These are phyloP conservation scores for Stagonosporopsis vannaccii DNA, from an alignment of 2,329 filamentous ascomycete genomes.

Conservation along the genomic window DNA sequence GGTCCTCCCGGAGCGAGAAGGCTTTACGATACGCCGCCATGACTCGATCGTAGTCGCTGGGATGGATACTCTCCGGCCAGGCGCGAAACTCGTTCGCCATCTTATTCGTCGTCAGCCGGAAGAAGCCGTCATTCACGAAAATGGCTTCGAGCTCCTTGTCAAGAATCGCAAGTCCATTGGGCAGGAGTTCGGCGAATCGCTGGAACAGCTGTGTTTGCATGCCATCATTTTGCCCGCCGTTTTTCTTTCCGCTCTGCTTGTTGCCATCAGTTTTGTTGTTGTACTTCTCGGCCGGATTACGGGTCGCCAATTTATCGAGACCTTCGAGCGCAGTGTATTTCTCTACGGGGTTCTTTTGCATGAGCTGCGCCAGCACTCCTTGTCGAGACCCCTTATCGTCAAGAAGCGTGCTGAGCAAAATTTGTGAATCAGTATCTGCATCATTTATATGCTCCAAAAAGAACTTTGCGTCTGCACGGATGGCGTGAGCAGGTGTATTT, in stretches of 20 bases:
- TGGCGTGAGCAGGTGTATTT: slow-evolving; percentile 1
- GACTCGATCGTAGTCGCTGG: slow-evolving; percentile 54
- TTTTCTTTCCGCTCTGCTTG: background rate
- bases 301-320: slow-evolving; percentile 27
- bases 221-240: slow-evolving; percentile 30
- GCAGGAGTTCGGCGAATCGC: slow-evolving; percentile 55
- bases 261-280: slow-evolving; percentile 11
- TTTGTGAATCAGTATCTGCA: slow-evolving; percentile 24
- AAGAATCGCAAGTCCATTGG: slow-evolving; percentile 56
- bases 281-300: slow-evolving; percentile 24
- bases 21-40: slow-evolving; percentile 55
- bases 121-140: slow-evolving; percentile 58
- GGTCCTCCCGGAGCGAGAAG: slow-evolving; percentile 47
- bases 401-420: slow-evolving; percentile 44
- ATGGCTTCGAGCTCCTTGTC: slow-evolving; percentile 54
- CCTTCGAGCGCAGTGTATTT: slow-evolving; percentile 37
- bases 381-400: slow-evolving; percentile 40
- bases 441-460: slow-evolving; percentile 32
- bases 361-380: slow-evolving; percentile 44
- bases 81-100: slow-evolving; percentile 51
- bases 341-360: slow-evolving; percentile 30
- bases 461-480: slow-evolving; percentile 30
- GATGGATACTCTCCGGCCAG: slow-evolving; percentile 57
- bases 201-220: slow-evolving; percentile 54
- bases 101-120: slow-evolving; percentile 54